Base-by-base conservation (phyloP, 345 rosid genomes). In the Luvunga scandens region DNA sequence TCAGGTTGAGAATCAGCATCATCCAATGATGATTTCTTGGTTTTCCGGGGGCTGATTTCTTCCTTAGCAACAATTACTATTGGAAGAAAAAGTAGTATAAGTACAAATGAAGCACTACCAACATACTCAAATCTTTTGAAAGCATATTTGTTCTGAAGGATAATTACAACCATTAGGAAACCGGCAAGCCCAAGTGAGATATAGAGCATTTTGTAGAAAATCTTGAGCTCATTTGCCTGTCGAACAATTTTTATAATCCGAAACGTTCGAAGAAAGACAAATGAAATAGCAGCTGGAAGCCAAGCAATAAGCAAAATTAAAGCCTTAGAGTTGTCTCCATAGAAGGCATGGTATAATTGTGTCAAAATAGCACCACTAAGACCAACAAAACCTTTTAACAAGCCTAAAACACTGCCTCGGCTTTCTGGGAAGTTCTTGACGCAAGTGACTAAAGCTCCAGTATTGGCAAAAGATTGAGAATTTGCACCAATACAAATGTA, bases 371-470 rank as follows among this genome's bases (percentile, higher is more conserved):
- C 90, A 21, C 92, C 92, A 50, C 90, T 86, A 19, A 87, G 78
- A 64, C 92, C 90, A 67, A 89, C 87, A 53, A 84, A 84, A 3
- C 89, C 90, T 59, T 89, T 89, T 75, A 87, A 81, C 38, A 89
- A 77, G 77, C 92, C 92, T 66, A 89, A 69, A 66, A 87, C 83
- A 68, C 83, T 84, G 18, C 89, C 90, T 75, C 90, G 76, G 71
- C 86, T 84, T 57, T 87, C 89, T 18, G 92, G 92, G 87, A 89
- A 89, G 78, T 87, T 89, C 77, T 87, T 86, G 28, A 89, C 92
- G 72, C 84, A 84, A 62, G 92, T 87, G 74, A 87, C 90, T 0
- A 86, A 74, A 16, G 87, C 81, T 9, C 92, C 90, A 0, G 90
- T 89, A 13, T 87, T 87, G 71, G 90, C 86, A 27, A 87, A 89